These are phyloP conservation scores for Ganoderma sp. DNA, from an alignment of 1,284 basidiomycete genomes.

Conservation along the genomic window DNA sequence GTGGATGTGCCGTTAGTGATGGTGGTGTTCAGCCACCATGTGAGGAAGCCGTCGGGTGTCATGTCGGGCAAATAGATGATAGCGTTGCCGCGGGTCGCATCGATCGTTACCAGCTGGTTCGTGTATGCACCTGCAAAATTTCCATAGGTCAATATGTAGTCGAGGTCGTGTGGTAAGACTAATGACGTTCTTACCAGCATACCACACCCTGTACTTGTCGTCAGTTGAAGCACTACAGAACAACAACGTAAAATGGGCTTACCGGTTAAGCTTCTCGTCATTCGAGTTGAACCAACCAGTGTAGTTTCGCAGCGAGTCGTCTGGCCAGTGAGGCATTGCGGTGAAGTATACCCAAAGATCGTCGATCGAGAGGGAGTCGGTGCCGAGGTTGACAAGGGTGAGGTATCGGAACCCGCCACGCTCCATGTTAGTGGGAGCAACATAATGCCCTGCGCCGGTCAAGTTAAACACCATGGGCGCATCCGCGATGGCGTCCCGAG, in stretches of 20 bases:
- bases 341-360: conserved; percentile 30
- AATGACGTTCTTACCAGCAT: conserved; percentile 20
- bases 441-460: conserved; percentile 17
- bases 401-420: conserved; percentile 31
- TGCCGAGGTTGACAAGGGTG: conserved; percentile 26
- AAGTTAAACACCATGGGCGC: conserved; percentile 27
- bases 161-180: no score
- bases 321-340: conserved; percentile 31
- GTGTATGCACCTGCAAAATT: conserved; percentile 25
- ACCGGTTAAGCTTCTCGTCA: conserved; percentile 16
- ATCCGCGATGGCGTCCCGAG: conserved; percentile 19
- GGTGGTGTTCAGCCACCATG: conserved; percentile 27
- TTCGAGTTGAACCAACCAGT: conserved; percentile 30
- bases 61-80: not conserved
- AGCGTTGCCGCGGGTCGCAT: conserved; percentile 25
- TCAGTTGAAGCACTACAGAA: not conserved
- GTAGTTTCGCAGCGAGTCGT: conserved; percentile 21
- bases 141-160: not conserved
- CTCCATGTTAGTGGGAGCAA: conserved; percentile 23
- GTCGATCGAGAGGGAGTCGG: conserved; percentile 7
- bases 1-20: conserved; percentile 26
- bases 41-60: conserved; percentile 13
- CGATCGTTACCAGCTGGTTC: conserved; percentile 27
- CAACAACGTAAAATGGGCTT: not conserved
- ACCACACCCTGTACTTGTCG: conserved; percentile 22